Base-by-base conservation (phyloP, 306 rosid genomes). In the Cucurbita argyrosperma region DNA sequence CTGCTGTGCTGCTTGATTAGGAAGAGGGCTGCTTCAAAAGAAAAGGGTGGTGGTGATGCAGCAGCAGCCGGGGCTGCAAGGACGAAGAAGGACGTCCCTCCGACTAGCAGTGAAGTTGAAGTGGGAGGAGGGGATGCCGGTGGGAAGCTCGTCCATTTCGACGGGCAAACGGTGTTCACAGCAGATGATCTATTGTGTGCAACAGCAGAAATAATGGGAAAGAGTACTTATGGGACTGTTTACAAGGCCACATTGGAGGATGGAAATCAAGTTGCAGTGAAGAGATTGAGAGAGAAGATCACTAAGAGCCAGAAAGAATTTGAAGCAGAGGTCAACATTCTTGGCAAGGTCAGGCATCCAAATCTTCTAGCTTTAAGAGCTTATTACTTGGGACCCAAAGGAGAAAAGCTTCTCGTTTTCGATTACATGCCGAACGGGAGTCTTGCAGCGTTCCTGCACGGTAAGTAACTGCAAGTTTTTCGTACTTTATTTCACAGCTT, bases 141-240 rank as follows among this genome's bases (percentile, higher is more conserved):
- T 26, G 98, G 98, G 8, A 90, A 92, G 71, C 85, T 92, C 57
- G 96, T 90, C 51, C 98, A 90, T 75, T 90, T 90, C 70, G 98
- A 90, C 50, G 96, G 98, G 50, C 87, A 92, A 23, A 71, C 83
- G 67, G 84, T 85, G 47, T 92, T 92, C 77, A 87, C 96, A 26
- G 98, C 98, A 0, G 96, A 92, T 51, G 96, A 88, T 85, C 98
- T 92, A 45, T 57, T 92, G 85, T 90, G 98, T 77, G 96, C 98
- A 70, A 90, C 98, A 43, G 96, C 98, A 1, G 98, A 92, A 89
- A 90, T 92, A 59, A 92, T 92, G 96, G 96, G 96, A 39, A 90
- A 92, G 78, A 92, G 98, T 76, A 90, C 96, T 18, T 92, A 87
- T 58, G 96, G 98, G 82, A 92, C 96, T n/a, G 96, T 88, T 15